Evolutionary conservation across 2,329 filamentous ascomycete species (phyloP).

Genomic region (Pestalotiopsis sp.): DNA sequence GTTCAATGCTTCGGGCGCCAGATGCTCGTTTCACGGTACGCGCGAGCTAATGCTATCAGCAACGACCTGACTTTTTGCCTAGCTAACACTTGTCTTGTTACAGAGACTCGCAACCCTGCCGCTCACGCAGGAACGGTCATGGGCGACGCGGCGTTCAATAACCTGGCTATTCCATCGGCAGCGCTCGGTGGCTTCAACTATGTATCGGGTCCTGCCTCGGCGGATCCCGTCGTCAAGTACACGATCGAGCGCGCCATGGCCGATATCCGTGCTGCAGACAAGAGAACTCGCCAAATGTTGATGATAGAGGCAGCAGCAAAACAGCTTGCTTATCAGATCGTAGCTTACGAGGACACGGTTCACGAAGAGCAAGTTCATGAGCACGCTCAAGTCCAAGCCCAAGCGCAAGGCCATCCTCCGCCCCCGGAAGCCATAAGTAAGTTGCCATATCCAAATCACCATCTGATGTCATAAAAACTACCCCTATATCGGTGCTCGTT

Average conservation of each 20-base stretch:
- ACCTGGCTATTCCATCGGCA: slow-evolving; percentile 30
- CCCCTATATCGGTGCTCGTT: no score
- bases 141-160: slow-evolving; percentile 29
- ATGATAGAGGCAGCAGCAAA: slow-evolving; percentile 57
- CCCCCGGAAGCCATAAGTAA: slow-evolving; percentile 15
- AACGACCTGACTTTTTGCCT: slow-evolving; percentile 6
- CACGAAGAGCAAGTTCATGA: slow-evolving; percentile 32
- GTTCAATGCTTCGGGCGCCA: slow-evolving; percentile 63
- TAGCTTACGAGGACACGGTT: slow-evolving; percentile 50
- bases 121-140: slow-evolving; percentile 34
- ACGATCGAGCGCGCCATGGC: slow-evolving; percentile 49
- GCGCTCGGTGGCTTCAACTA: slow-evolving; percentile 34
- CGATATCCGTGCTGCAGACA: slow-evolving; percentile 46
- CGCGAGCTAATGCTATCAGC: slow-evolving; percentile 23
- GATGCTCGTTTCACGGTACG: slow-evolving; percentile 64
- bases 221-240: slow-evolving; percentile 43
- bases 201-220: slow-evolving; percentile 32
- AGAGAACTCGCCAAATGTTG: slow-evolving; percentile 48
- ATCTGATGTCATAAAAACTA: not conserved
- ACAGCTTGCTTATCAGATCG: slow-evolving; percentile 56
- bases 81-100: slow-evolving; percentile 14
- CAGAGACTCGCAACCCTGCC: slow-evolving; percentile 49
- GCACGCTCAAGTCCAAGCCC: slow-evolving; percentile 19
- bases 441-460: not conserved
- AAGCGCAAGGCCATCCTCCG: slow-evolving; percentile 11